phyloP scores from a whole-genome alignment of 805 yeast species.

The Grigorovia transvaalensis region DNA sequence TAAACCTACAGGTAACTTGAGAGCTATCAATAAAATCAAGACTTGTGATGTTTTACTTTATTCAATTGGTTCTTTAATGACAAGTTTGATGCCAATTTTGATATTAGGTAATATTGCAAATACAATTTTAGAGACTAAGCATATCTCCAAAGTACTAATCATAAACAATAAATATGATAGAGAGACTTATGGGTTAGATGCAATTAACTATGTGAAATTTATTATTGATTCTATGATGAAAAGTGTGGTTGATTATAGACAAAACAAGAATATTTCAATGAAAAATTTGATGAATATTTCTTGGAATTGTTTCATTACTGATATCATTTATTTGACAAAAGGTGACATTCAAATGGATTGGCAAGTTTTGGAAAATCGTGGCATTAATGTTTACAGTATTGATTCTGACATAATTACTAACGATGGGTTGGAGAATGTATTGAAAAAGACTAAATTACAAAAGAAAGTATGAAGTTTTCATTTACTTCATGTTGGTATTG shows the following conservation, averaged over 20 bases:
- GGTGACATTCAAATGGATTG: slow-evolving; percentile 43
- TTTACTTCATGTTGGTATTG: background rate
- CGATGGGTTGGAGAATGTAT: slow-evolving; percentile 10
- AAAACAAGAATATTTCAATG: slow-evolving; percentile 12
- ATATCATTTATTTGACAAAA: slow-evolving; percentile 44
- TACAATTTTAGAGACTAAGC: slow-evolving; percentile 34
- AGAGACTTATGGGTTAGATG: slow-evolving; percentile 63
- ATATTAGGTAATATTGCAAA: slow-evolving; percentile 64
- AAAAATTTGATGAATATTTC: slow-evolving; percentile 7
- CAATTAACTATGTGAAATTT: slow-evolving; percentile 46
- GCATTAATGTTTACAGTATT: slow-evolving; percentile 36
- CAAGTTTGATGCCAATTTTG: slow-evolving; percentile 73
- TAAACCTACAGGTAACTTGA: slow-evolving; percentile 57
- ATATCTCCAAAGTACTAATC: slow-evolving; percentile 42
- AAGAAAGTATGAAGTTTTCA: background rate
- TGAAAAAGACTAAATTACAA: slow-evolving; percentile 1
- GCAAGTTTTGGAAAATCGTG: slow-evolving; percentile 30
- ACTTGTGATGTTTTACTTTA: slow-evolving; percentile 50
- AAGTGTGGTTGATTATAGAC: slow-evolving; percentile 13
- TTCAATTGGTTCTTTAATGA: slow-evolving; percentile 83
- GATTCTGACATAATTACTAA: slow-evolving; percentile 19
- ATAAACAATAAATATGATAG: slow-evolving; percentile 70
- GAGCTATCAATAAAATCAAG: slow-evolving; percentile 44
- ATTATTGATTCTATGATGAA: slow-evolving; percentile 32
- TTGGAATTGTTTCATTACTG: slow-evolving; percentile 49